A percentile compares a stretch with the other conserved stretches of the same genome.
phyloP scores from a whole-genome alignment of 805 yeast species.

The Metschnikowia dekortorum region DNA sequence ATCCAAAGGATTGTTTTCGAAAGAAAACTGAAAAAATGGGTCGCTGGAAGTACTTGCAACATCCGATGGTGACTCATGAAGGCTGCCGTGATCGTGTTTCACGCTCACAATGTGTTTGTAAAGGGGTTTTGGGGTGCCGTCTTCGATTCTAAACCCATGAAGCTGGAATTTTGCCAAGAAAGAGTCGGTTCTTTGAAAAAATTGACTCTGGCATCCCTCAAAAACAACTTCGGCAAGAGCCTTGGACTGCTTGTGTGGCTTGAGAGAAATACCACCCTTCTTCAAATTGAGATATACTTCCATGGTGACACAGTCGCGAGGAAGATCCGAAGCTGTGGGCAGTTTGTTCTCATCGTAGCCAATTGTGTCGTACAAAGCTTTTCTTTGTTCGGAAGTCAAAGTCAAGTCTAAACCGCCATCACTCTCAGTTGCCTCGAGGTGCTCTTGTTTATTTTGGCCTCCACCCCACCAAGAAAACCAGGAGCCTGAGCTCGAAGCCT shows the following conservation, averaged over 20 bases:
- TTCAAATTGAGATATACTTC: slow-evolving; percentile 65
- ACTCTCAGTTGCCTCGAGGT: slow-evolving; percentile 24
- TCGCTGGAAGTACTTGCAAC: slow-evolving; percentile 22
- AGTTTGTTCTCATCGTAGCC: slow-evolving; percentile 73
- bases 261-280: slow-evolving; percentile 71
- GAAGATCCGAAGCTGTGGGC: slow-evolving; percentile 56
- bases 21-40: slow-evolving; percentile 77
- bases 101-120: slow-evolving; percentile 87
- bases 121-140: slow-evolving; percentile 73
- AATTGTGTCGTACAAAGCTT: slow-evolving; percentile 89
- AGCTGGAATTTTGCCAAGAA: slow-evolving; percentile 66
- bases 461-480: slow-evolving; percentile 77
- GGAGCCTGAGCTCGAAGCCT: slow-evolving; percentile 34
- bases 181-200: slow-evolving; percentile 77
- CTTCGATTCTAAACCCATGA: slow-evolving; percentile 80
- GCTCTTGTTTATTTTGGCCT: slow-evolving; percentile 14
- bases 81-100: slow-evolving; percentile 51
- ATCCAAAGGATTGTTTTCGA: slow-evolving; percentile 85
- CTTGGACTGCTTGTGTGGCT: slow-evolving; percentile 32
- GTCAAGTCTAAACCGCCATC: slow-evolving; percentile 27
- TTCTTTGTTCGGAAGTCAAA: slow-evolving; percentile 79
- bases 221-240: slow-evolving; percentile 74
- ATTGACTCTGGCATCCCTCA: slow-evolving; percentile 73
- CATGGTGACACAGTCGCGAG: slow-evolving; percentile 66
- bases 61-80: slow-evolving; percentile 20